Conservation (phyloP, 2,329 filamentous ascomycete genomes). For the Onygenales sp. region DNA sequence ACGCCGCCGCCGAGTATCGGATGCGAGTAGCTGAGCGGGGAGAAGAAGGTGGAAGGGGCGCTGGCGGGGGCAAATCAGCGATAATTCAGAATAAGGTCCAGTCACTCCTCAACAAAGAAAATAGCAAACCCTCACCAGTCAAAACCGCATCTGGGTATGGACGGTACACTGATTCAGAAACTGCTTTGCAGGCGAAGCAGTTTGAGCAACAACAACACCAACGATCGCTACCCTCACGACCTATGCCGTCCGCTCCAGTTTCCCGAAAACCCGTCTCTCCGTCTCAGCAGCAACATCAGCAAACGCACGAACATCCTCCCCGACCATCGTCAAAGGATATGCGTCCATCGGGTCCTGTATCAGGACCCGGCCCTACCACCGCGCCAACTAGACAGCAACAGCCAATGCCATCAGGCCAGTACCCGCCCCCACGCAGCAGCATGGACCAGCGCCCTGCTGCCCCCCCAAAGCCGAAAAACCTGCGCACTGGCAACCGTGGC, state of each 20-base stretch:
- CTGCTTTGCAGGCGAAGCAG: constrained; percentile 31
- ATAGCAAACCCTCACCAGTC: constrained; percentile 48
- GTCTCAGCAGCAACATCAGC: background rate
- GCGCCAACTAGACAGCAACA: background rate
- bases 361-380: background rate
- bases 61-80: constrained; percentile 52
- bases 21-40: constrained; percentile 59
- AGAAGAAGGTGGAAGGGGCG: constrained; percentile 35
- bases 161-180: constrained; percentile 57
- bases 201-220: constrained; percentile 9
- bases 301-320: constrained; percentile 1
- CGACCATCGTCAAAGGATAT: constrained; percentile 7
- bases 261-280: constrained; percentile 6
- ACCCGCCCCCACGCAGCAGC: background rate
- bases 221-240: constrained; percentile 10
- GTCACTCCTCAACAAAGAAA: constrained; percentile 65
- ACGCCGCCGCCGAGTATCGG: constrained; percentile 80
- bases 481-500: constrained; percentile 38
- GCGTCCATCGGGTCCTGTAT: background rate
- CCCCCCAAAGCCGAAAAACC: constrained; percentile 52
- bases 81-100: constrained; percentile 89
- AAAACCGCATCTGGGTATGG: constrained; percentile 86
- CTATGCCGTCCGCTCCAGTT: constrained; percentile 1
- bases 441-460: constrained; percentile 39
- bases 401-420: constrained; percentile 2